Evolutionary conservation across 371 early-diverging fungal genomes (phyloP), one percentile per base, ranked within the genome.

Genomic region (Apophysomyces sp.): DNA sequence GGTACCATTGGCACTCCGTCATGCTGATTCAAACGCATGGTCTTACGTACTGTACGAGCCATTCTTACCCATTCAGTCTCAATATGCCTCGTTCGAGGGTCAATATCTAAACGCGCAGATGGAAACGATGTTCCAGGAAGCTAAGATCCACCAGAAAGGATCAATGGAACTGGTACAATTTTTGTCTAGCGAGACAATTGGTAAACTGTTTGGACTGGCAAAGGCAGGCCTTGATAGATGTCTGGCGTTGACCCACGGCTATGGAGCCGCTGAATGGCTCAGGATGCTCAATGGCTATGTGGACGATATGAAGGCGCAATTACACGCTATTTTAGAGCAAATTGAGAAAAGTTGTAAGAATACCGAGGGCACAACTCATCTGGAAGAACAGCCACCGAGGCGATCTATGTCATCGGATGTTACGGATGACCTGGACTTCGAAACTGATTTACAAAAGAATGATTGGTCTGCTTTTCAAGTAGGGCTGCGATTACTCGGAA

Each of bases 201-300:
- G 71, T 0, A 63, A 66, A 11, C 77, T 84, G 2, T 80, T 86
- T 53, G 41, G 55, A 5, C 36, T 73, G 28, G 78, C 81, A 0
- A 82, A 83, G 3, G 75, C 70, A 1, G 78, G 84, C 1, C 61
- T 86, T 16, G 65, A 65, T 4, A 78, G 89, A 18, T 86, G 89
- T 51, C 67, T 82, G 44, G 70, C 68, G 3, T 72, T 91, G 53
- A 90, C 92, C 0, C 81, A 78, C 57, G 92, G 89, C 1, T 86
- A 83, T 61, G 89, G 84, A 0, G 75, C 69, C 7, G 74, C 75
- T 4, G 89, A 78, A n/a, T 63, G 85, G 57, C 58, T 85, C 21
- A 76, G 79, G 5, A 80, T 73, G 3, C 52, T 88, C 49, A 83
- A 85, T 61, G 67, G 65, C 30, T 87, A 76, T 40, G 76, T 91